phyloP scores from a whole-genome alignment of 176 grass and related monocot genomes.

The Oryza rufipogon region DNA sequence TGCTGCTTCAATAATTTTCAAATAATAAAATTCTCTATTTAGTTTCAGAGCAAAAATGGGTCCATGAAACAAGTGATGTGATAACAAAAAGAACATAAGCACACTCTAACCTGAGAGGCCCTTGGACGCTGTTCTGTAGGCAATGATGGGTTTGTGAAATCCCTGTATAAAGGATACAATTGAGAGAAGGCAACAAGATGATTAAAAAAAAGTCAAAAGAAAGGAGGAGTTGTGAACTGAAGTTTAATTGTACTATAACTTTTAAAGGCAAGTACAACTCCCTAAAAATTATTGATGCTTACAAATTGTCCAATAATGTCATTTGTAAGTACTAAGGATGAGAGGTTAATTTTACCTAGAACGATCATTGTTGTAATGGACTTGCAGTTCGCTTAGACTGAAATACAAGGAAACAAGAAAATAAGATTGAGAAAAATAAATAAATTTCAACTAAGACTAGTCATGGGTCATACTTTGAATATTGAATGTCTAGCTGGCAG shows the following conservation, averaged over 20 bases:
- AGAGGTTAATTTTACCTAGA: conserved; percentile 67
- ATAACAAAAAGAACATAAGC: conserved; percentile 2
- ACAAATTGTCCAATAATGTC: not conserved
- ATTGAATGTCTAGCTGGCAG: conserved; percentile 99
- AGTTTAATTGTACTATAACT: not conserved
- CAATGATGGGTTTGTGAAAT: conserved; percentile 95
- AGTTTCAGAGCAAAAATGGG: conserved; percentile 28
- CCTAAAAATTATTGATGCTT: not conserved
- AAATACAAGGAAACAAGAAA: conserved; percentile 34
- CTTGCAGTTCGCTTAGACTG: conserved; percentile 97
- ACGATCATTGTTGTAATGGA: conserved; percentile 96
- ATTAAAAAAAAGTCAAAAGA: not conserved
- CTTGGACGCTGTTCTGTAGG: conserved; percentile 85
- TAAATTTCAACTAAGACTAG: conserved; percentile 11
- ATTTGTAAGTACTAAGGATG: not conserved
- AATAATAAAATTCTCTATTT: conserved; percentile 12
- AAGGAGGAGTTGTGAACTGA: not conserved
- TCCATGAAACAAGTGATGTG: conserved; percentile 16
- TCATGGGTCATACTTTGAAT: conserved; percentile 80
- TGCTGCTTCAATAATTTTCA: conserved; percentile 47
- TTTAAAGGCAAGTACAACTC: not conserved
- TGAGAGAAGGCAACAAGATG: not conserved
- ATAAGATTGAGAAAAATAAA: conserved; percentile 12
- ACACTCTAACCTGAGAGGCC: conserved; percentile 65
- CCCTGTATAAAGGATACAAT: conserved; percentile 56